Base-by-base conservation (phyloP, 2,329 filamentous ascomycete species). In the Pseudopyrenochaeta lycopersici region DNA sequence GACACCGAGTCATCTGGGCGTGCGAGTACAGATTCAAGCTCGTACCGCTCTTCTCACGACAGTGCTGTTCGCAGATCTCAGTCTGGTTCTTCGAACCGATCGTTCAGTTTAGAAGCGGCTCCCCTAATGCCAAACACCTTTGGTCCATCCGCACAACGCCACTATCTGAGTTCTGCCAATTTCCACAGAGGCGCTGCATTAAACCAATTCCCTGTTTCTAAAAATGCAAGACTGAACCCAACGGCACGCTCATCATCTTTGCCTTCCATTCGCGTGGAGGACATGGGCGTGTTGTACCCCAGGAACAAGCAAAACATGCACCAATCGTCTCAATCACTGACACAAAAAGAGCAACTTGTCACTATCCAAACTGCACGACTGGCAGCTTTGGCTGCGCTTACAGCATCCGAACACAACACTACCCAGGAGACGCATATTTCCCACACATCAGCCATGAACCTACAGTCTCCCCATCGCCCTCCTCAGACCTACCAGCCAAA, bases 61-160 rank as follows among this genome's bases (percentile, higher is more conserved):
- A 48, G 43, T 42, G 49, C 46, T 1, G n/a, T 62, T 6, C 38
- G 52, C n/a, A 52, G 56, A 35, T 50, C 60, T 7, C 40, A 52
- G 7, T 64, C 60, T 15, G 53, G 49, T 30, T 58, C 52, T 20
- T 64, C 60, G 2, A 59, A 42, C 17, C 56, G 52, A 21, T 55
- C 54, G 3, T 62, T 54, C 35, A 40, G 46, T 7, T 40, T 36
- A 0, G 58, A 56, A 7, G 48, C 39, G 14, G 18, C 44, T 7
- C 54, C 58, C 27, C 56, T 52, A 2, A n/a, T 57, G n/a, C 52
- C 58, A 6, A 36, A 44, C 0, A 35, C 9, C 14, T 56, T 33
- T 14, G 23, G 18, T 1, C 43, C 45, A 2, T 40, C 40, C 12
- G 39, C 15, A 7, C 39, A 35, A 6, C 27, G 23, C 1, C 52